Evolutionary conservation across 1,284 basidiomycete species (phyloP).

Genomic region (Microstroma glucosiphilum): DNA sequence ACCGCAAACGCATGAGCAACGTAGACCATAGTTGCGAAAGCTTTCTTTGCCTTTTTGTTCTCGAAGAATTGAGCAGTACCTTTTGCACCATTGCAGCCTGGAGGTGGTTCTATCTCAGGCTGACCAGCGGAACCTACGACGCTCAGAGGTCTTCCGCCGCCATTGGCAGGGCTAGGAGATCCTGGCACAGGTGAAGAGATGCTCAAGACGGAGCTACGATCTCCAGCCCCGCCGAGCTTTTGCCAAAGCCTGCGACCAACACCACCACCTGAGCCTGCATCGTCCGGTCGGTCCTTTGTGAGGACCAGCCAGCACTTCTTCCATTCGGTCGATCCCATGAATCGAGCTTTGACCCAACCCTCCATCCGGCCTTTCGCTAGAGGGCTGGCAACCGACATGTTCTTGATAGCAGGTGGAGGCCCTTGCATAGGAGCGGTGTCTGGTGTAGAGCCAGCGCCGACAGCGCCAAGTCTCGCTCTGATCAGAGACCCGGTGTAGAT

Average conservation of each 20-base stretch:
- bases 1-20: constrained; percentile 45
- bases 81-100: constrained; percentile 36
- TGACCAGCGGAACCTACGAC: constrained; percentile 20
- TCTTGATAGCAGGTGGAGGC: constrained; percentile 11
- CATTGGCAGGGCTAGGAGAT: constrained; percentile 11
- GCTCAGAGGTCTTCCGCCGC: constrained; percentile 1
- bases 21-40: constrained; percentile 44
- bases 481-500: constrained; percentile 89
- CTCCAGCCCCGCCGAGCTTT: constrained; percentile 25
- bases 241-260: constrained; percentile 13
- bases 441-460: constrained; percentile 19
- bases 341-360: constrained; percentile 83
- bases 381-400: constrained; percentile 37
- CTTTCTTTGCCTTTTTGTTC: constrained; percentile 43
- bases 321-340: constrained; percentile 94
- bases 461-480: constrained; percentile 56
- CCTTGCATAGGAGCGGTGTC: constrained; percentile 18
- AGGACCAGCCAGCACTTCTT: constrained; percentile 84
- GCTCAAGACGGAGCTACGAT: constrained; percentile 34
- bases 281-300: constrained; percentile 18
- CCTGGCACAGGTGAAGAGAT: constrained; percentile 18
- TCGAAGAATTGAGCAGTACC: constrained; percentile 47
- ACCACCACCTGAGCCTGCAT: constrained; percentile 6
- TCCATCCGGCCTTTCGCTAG: constrained; percentile 67
- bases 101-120: constrained; percentile 33